Percentiles rank a stretch among this genome's conserved stretches.
Conservation (phyloP, 768 basidiomycete genomes). For the Termitomyces sp. region DNA sequence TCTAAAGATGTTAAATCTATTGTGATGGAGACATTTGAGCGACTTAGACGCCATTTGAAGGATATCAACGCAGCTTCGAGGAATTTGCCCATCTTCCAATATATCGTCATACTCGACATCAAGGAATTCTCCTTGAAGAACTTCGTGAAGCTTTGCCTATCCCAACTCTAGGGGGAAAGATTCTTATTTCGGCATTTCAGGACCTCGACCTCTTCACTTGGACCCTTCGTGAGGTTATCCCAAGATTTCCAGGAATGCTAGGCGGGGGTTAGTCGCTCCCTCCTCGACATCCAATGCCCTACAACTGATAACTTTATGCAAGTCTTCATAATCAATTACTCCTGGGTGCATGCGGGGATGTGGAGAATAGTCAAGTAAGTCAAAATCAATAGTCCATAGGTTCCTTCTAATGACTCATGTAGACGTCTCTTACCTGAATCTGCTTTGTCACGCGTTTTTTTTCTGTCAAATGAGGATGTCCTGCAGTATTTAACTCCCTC, state of each 20-base stretch:
- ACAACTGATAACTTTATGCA: conserved; percentile 1
- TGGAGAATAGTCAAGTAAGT: conserved; percentile 67
- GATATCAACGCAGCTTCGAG: conserved; percentile 35
- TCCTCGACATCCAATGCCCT: neutral
- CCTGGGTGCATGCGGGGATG: conserved; percentile 66
- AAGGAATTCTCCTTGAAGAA: conserved; percentile 50
- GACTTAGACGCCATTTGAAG: conserved; percentile 53
- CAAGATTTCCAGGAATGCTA: conserved; percentile 73
- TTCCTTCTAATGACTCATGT: conserved; percentile 9
- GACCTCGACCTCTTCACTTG: conserved; percentile 60
- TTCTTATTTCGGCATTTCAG: conserved; percentile 27
- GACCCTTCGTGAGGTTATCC: conserved; percentile 62
- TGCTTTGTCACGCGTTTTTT: conserved; percentile 61
- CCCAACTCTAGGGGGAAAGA: neutral
- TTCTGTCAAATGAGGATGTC: conserved; percentile 54
- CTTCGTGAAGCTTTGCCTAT: conserved; percentile 34
- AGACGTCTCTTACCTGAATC: conserved; percentile 62
- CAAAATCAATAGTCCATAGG: neutral
- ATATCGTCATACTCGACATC: conserved; percentile 65
- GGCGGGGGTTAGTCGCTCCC: conserved; percentile 51
- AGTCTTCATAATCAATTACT: conserved; percentile 74
- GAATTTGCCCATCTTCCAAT: conserved; percentile 51
- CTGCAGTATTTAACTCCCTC: conserved; percentile 48
- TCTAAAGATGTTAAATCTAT: conserved; percentile 35
- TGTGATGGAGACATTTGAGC: conserved; percentile 51